A percentile compares a stretch with the other conserved stretches of the same genome.
Conservation (phyloP, 192 early-diverging fungal species). For the Coemansia sp. region DNA sequence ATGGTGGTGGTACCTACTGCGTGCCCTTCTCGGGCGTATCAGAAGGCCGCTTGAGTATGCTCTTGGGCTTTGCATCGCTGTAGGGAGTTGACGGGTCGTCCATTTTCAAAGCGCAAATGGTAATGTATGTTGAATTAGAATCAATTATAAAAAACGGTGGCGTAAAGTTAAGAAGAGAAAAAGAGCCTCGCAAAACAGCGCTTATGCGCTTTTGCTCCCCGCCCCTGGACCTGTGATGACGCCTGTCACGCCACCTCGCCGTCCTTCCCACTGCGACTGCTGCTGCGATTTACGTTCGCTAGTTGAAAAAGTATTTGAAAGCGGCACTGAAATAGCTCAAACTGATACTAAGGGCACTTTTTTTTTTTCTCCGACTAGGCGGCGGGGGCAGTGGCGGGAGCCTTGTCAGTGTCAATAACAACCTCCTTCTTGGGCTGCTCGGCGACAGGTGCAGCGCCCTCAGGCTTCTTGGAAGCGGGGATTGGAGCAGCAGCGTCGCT, state of each 20-base stretch:
- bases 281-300: not conserved
- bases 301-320: not conserved
- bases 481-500: not conserved
- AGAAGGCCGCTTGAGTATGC: constrained; percentile 43
- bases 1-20: constrained; percentile 35
- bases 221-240: constrained; percentile 1
- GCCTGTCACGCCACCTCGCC: not conserved
- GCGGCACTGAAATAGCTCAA: not conserved
- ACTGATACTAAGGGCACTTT: not conserved
- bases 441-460: not conserved
- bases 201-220: not conserved
- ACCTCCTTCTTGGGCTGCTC: constrained; percentile 1
- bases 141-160: not conserved
- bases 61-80: constrained; percentile 40
- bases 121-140: not conserved
- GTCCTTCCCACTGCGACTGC: not conserved
- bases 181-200: not conserved
- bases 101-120: not conserved
- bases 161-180: not conserved
- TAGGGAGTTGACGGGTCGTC: constrained; percentile 6
- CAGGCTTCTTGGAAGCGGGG: not conserved
- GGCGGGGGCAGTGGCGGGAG: not conserved
- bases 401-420: not conserved
- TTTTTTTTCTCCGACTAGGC: not conserved
- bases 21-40: constrained; percentile 19